These are phyloP conservation scores for Aspergillus sojae DNA, from an alignment of 2,329 filamentous ascomycete species.

Conservation along the genomic window DNA sequence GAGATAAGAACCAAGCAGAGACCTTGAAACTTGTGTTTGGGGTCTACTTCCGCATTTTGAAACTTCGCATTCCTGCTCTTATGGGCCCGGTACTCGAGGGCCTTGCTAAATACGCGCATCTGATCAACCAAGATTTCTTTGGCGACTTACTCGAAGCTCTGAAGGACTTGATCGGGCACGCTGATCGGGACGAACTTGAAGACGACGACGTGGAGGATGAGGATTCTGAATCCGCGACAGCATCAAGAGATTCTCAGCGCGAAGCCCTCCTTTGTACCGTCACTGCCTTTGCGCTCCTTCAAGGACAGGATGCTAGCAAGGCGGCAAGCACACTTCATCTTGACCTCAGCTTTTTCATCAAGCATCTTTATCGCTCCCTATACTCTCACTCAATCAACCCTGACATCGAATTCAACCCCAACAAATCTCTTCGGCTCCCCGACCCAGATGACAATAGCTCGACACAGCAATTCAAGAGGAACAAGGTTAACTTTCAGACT, in stretches of 20 bases:
- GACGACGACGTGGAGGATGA: constrained; percentile 48
- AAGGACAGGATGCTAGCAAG: constrained; percentile 89
- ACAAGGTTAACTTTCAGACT: constrained; percentile 91
- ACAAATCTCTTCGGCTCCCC: constrained; percentile 70
- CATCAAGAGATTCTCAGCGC: constrained; percentile 73
- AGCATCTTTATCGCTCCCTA: constrained; percentile 86
- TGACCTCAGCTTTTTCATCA: constrained; percentile 93
- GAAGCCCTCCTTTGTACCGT: constrained; percentile 92
- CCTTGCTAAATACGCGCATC: constrained; percentile 86
- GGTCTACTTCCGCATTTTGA: constrained; percentile 91
- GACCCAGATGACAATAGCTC: constrained; percentile 60
- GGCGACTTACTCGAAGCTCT: constrained; percentile 92
- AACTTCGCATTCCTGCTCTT: constrained; percentile 75
- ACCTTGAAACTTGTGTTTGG: constrained; percentile 95
- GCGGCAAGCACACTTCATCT: constrained; percentile 79
- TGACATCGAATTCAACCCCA: constrained; percentile 78
- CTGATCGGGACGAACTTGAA: constrained; percentile 54
- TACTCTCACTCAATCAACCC: constrained; percentile 77
- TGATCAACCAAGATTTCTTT: constrained; percentile 99
- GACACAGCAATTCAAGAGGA: constrained; percentile 48
- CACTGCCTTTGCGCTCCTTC: constrained; percentile 93
- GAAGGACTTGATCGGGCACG: constrained; percentile 84
- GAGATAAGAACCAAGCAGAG: constrained; percentile 91
- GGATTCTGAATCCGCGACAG: constrained; percentile 40
- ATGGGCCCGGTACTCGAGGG: constrained; percentile 98